Percentiles rank a stretch among this genome's conserved stretches.
These are phyloP conservation scores for Poa pratensis DNA, from an alignment of 176 grass and related monocot species.

Conservation along the genomic window DNA sequence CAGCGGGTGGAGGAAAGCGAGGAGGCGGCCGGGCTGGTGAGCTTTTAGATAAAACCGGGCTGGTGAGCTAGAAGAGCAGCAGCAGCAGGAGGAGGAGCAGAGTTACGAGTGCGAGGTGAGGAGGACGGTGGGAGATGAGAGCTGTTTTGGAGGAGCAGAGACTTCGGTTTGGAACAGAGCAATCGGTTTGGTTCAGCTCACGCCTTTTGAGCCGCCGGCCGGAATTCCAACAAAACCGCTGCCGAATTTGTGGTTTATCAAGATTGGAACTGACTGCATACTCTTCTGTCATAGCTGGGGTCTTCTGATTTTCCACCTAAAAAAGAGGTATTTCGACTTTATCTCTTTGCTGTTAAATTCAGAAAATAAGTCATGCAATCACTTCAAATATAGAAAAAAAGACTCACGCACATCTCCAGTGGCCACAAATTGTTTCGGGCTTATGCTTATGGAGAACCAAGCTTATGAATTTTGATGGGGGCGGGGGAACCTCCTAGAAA, in stretches of 20 bases:
- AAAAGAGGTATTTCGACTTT: not conserved
- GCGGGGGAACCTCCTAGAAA: too few species aligned
- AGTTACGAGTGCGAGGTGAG: not conserved
- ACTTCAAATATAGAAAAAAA: too few species aligned
- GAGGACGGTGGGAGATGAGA: not conserved
- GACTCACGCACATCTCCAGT: too few species aligned
- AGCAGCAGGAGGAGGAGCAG: not conserved
- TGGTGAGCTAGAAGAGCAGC: not conserved
- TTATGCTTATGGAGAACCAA: too few species aligned
- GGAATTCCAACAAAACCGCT: not conserved
- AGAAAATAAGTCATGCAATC: too few species aligned
- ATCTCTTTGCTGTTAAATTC: too few species aligned
- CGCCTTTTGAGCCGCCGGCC: not conserved
- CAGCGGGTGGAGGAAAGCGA: not conserved
- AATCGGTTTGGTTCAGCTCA: not conserved
- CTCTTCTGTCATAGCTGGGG: not conserved
- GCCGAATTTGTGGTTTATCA: conserved; percentile 1
- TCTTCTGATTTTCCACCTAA: not conserved
- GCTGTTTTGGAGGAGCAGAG: not conserved
- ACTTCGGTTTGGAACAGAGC: not conserved
- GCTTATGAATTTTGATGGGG: too few species aligned
- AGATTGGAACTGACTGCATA: not conserved
- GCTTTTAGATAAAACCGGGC: not conserved
- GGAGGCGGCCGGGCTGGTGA: not conserved
- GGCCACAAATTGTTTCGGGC: too few species aligned